Evolutionary conservation across 331 rosid species (phyloP).

Genomic region (Arachis monticola): DNA sequence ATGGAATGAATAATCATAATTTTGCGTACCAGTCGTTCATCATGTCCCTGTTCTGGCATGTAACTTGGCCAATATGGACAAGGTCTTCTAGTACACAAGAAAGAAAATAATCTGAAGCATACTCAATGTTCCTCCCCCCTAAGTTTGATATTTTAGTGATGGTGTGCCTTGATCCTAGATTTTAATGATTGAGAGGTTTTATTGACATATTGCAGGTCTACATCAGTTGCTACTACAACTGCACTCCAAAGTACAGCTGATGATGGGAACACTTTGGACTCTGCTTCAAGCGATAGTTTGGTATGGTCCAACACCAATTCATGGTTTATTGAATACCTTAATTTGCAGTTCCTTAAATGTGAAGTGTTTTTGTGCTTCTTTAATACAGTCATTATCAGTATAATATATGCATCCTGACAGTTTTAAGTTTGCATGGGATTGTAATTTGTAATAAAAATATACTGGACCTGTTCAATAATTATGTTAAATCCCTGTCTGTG

Average conservation of each 20-base stretch:
- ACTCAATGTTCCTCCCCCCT: neutral
- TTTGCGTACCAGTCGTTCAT: too few relatives aligned
- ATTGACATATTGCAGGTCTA: slow-evolving; percentile 61
- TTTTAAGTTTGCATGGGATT: slow-evolving; percentile 20
- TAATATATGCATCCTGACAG: slow-evolving; percentile 27
- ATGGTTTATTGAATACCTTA: slow-evolving; percentile 24
- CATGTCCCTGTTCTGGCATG: slow-evolving; percentile 24
- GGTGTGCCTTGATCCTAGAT: slow-evolving; percentile 10
- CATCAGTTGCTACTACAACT: slow-evolving; percentile 73
- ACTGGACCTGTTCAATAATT: slow-evolving; percentile 25
- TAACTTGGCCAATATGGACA: slow-evolving; percentile 22
- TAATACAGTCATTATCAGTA: slow-evolving; percentile 24
- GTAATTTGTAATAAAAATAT: slow-evolving; percentile 21
- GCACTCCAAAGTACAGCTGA: slow-evolving; percentile 55
- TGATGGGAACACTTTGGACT: slow-evolving; percentile 53
- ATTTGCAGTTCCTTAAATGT: slow-evolving; percentile 21
- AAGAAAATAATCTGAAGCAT: slow-evolving; percentile 26
- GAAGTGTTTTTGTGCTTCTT: slow-evolving; percentile 31
- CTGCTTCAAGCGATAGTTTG: slow-evolving; percentile 82
- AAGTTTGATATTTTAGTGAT: slow-evolving; percentile 22
- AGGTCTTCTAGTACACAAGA: slow-evolving; percentile 13
- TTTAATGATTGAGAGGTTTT: slow-evolving; percentile 28
- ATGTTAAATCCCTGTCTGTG: slow-evolving; percentile 39
- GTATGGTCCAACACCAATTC: slow-evolving; percentile 55
- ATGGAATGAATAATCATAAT: too few relatives aligned